Base-by-base conservation (phyloP, 306 rosid genomes). In the Myrica gale region DNA sequence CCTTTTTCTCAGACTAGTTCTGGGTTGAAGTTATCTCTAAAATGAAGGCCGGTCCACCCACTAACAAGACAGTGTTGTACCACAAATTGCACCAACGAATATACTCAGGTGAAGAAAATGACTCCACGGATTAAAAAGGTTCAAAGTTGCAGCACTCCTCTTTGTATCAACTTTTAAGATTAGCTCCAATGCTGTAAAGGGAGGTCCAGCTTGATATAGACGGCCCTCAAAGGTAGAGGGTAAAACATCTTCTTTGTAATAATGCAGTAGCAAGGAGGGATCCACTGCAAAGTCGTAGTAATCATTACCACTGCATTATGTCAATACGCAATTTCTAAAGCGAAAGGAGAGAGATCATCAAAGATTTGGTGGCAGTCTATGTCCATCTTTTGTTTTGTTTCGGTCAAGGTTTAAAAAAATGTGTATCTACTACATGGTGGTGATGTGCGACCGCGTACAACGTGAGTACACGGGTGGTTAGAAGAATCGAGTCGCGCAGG, bases 231-330 rank as follows among this genome's bases (percentile, higher is more conserved):
- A 65, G 48, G 5, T 15, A 16, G 4, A 65, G 47, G 70, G 1
- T 17, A 4, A 65, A 65, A 65, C 70, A 65, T 65, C 46, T 32
- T 37, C 17, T 42, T 41, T n/a, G 21, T 16, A 11, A 65, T 41
- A 41, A 65, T 42, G 21, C 21, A 65, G 3, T 3, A 3, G 13
- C 15, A 1, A 41, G 21, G 69, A 65, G 69, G 69, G 45, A 65
- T 43, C 45, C 51, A 69, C 46, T 45, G 11, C 53, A 69, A 42
- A 55, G 74, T 11, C 23, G 12, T 7, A 19, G 3, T 47, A 42
- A 81, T 71, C 48, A 71, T 76, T 75, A 26, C 63, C n/a, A 76
- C n/a, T 48, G 15, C 54, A 43, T 39, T 65, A 0, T 17, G 71
- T 71, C 46, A 51, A 67, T 45, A 15, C 17, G 37, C 42, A 4